A percentile compares a stretch with the other conserved stretches of the same genome.
phyloP scores from a whole-genome alignment of 2,329 filamentous ascomycete genomes.

The Pseudogymnoascus sp. region DNA sequence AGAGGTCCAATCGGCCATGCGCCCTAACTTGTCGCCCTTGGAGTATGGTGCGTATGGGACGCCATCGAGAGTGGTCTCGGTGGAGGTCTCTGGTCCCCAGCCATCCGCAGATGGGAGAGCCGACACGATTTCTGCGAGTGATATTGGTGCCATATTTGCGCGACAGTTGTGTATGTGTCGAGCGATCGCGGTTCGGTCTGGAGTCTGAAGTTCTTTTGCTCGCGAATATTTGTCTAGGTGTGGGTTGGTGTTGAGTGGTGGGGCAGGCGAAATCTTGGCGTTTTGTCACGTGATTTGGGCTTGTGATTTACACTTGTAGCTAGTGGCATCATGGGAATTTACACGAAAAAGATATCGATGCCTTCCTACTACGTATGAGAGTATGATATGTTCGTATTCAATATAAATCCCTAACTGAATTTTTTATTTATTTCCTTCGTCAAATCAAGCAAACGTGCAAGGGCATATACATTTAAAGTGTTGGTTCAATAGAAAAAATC shows the following conservation, averaged over 20 bases:
- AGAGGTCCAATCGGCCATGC: constrained; percentile 96
- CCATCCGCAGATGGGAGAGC: constrained; percentile 65
- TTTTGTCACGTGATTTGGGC: neutral
- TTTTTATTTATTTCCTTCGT: neutral
- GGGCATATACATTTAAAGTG: neutral
- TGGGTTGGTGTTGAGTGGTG: constrained; percentile 7
- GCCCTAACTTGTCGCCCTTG: constrained; percentile 95
- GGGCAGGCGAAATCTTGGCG: constrained; percentile 9
- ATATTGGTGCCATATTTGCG: constrained; percentile 42
- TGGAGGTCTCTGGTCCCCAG: constrained; percentile 80
- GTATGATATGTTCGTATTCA: neutral
- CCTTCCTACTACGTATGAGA: neutral
- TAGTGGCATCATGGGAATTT: neutral
- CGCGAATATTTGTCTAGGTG: constrained; percentile 8
- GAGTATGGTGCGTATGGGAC: constrained; percentile 97
- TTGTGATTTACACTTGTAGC: neutral
- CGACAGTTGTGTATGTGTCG: constrained; percentile 12
- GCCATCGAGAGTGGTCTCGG: constrained; percentile 83
- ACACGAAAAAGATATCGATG: neutral
- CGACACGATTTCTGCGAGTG: constrained; percentile 58
- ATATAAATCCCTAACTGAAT: neutral
- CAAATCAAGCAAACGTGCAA: neutral
- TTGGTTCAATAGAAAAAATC: neutral
- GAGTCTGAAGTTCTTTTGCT: constrained; percentile 8
- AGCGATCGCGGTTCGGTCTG: neutral